Evolutionary conservation across 106 monocot species (phyloP).

Genomic region (Dactylorhiza incarnata): DNA sequence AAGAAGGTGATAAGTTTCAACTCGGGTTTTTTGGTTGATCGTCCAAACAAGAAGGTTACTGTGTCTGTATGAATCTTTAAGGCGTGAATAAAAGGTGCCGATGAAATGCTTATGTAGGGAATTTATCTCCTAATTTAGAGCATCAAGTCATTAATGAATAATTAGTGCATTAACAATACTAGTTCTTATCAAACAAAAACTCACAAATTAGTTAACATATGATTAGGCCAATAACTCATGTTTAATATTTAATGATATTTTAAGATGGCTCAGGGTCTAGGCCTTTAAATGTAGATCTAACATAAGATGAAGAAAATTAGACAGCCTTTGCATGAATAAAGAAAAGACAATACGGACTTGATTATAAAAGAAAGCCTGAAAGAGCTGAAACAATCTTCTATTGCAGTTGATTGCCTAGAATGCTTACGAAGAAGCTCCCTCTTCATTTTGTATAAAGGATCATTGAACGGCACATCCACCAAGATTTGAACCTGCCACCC

Average conservation of each 20-base stretch:
- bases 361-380: conserved; percentile 37
- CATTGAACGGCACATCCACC: conserved; percentile 48
- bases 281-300: not conserved
- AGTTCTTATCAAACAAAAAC: not conserved
- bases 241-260: not conserved
- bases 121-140: not conserved
- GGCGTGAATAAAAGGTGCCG: not conserved
- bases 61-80: not conserved
- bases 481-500: conserved; percentile 57
- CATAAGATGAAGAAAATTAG: not conserved
- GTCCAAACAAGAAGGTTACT: not conserved
- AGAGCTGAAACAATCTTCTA: conserved; percentile 13
- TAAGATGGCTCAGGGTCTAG: no score
- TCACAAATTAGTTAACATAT: not conserved
- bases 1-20: not conserved
- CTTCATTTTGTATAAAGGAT: conserved; percentile 46
- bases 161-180: not conserved
- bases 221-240: not conserved
- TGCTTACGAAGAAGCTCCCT: conserved; percentile 42
- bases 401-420: conserved; percentile 12
- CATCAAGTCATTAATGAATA: not conserved
- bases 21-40: no score
- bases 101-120: not conserved
- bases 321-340: conserved; percentile 7
- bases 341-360: conserved; percentile 24